Base-by-base conservation (phyloP, 306 rosid species). In the Cicer judaicum region DNA sequence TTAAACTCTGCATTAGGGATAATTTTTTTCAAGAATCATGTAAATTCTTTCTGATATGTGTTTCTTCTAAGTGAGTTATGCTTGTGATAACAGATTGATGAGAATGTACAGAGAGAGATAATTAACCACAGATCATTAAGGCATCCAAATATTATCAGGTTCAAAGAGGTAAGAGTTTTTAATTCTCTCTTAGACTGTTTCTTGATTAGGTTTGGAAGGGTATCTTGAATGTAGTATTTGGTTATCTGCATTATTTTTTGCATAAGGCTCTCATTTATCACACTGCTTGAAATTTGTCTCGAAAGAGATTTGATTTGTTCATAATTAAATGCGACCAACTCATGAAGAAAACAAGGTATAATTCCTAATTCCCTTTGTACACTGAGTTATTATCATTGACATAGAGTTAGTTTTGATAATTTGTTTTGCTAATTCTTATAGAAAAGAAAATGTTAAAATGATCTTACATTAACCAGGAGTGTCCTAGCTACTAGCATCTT, bases 71-170 rank as follows among this genome's bases (percentile, higher is more conserved):
- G 29, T 60, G 72, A 73, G 61, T 57, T 63, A 15, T 66, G 36
- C 15, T 79, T 75, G 68, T 80, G 77, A 72, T 78, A 64, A 80
- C 88, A 94, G 98, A 94, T 94, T 82, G 98, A 91, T 59, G 98
- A 94, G 88, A 91, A 94, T 86, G 98, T 94, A 70, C 93, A 88
- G 74, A 90, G 98, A 80, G 98, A 94, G 86, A 94, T 94, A 64
- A 91, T 91, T 59, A 94, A 94, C 78, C 98, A 94, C 84, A 82
- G 95, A 72, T 90, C 96, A 57, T 81, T 94, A 85, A 87, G 84
- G 89, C 98, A 94, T 85, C 98, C 98, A 14, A 94, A 94, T 72
- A 94, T 94, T 65, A 86, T 94, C 88, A 85, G 93, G 82, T 94
- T 94, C 89, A 91, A 91, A 84, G 97, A 94, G 97, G 98, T 91